Percentiles rank a stretch among this genome's conserved stretches.
Conservation (phyloP, 805 yeast species). For the Zygoascus ofunaensis region DNA sequence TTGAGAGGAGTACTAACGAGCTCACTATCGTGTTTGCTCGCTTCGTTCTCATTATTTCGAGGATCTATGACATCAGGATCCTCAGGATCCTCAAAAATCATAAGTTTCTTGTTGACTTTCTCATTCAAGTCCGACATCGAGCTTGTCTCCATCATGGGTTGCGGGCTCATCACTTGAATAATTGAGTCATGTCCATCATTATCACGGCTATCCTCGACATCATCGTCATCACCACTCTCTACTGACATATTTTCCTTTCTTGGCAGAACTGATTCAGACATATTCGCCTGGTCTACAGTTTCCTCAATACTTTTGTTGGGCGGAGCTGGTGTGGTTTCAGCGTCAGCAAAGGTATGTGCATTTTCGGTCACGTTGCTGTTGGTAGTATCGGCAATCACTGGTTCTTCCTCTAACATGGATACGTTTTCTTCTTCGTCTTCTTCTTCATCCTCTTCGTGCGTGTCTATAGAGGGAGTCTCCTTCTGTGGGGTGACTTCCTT, state of each 20-base stretch:
- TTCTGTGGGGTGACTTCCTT: background rate
- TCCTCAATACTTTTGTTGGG: background rate
- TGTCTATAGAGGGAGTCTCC: background rate
- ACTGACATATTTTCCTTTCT: background rate
- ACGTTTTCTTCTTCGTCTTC: background rate
- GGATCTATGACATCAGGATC: background rate
- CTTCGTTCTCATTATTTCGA: slow-evolving; percentile 6
- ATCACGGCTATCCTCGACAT: background rate
- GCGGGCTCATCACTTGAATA: background rate
- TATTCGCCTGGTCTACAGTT: background rate
- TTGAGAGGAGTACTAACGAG: background rate
- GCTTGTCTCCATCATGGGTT: background rate
- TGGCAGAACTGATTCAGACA: background rate
- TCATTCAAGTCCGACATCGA: slow-evolving; percentile 6
- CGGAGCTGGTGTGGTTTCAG: background rate
- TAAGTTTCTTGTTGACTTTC: slow-evolving; percentile 4
- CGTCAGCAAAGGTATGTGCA: background rate
- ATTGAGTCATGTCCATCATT: background rate
- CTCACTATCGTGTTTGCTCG: too few species aligned
- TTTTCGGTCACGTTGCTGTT: background rate
- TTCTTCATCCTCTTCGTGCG: background rate
- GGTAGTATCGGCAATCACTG: background rate
- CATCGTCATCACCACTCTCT: background rate
- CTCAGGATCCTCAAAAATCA: slow-evolving; percentile 14
- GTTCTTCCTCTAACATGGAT: background rate